These are phyloP conservation scores for Ophidiomyces ophidiicola DNA, from an alignment of 2,329 filamentous ascomycete genomes.

Conservation along the genomic window DNA sequence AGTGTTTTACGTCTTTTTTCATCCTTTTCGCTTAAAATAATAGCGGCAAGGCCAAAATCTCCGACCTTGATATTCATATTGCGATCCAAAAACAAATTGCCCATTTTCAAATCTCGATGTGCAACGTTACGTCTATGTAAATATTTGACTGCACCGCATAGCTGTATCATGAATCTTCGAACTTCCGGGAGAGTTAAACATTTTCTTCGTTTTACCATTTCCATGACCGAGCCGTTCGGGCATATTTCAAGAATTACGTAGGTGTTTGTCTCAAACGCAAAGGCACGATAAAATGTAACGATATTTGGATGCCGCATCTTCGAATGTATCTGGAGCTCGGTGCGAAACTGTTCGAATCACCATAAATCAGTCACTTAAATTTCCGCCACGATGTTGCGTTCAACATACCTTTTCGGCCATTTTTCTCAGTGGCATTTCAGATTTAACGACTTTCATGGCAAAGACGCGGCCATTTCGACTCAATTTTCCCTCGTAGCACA, in stretches of 20 bases:
- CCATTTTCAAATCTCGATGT: slow-evolving; percentile 93
- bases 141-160: slow-evolving; percentile 94
- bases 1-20: slow-evolving; percentile 75
- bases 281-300: slow-evolving; percentile 87
- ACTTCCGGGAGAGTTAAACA: slow-evolving; percentile 89
- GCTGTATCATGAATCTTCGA: slow-evolving; percentile 83
- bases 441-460: slow-evolving; percentile 41
- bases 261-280: slow-evolving; percentile 76
- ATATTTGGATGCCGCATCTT: slow-evolving; percentile 96
- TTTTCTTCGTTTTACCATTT: slow-evolving; percentile 88
- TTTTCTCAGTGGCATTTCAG: slow-evolving; percentile 39
- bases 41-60: slow-evolving; percentile 86
- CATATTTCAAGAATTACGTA: slow-evolving; percentile 92
- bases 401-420: slow-evolving; percentile 39
- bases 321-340: slow-evolving; percentile 92
- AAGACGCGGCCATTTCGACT: slow-evolving; percentile 34
- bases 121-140: slow-evolving; percentile 94
- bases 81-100: slow-evolving; percentile 88
- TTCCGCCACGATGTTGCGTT: background rate
- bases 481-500: slow-evolving; percentile 39
- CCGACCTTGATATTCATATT: slow-evolving; percentile 97
- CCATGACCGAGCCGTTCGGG: slow-evolving; percentile 90
- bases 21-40: slow-evolving; percentile 86
- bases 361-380: slow-evolving; percentile 11
- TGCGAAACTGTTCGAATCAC: slow-evolving; percentile 45